Percentiles rank a stretch among this genome's conserved stretches.
These are phyloP conservation scores for Fusarium praegraminearum DNA, from an alignment of 2,329 filamentous ascomycete species.

Conservation along the genomic window DNA sequence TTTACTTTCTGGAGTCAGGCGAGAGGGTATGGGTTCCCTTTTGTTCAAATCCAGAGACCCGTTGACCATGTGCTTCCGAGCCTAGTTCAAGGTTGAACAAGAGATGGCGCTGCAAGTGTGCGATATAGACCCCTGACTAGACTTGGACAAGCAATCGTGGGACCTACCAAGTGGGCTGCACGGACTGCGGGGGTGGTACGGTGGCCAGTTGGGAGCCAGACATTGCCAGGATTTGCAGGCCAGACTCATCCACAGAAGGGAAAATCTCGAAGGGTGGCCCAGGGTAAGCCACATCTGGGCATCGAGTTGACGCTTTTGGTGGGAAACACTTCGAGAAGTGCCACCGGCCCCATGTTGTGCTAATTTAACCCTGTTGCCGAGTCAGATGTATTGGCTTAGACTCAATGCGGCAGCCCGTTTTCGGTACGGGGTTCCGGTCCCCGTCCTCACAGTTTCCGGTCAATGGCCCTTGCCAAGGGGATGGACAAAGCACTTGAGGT, in stretches of 20 bases:
- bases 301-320: slow-evolving; percentile 38
- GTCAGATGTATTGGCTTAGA: slow-evolving; percentile 42
- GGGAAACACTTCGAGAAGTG: slow-evolving; percentile 38
- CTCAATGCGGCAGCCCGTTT: slow-evolving; percentile 37
- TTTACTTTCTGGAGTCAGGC: slow-evolving; percentile 18
- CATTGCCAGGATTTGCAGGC: slow-evolving; percentile 22
- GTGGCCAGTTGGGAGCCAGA: slow-evolving; percentile 44
- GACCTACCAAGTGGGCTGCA: slow-evolving; percentile 40
- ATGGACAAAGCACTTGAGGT: slow-evolving; percentile 14
- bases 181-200: slow-evolving; percentile 42
- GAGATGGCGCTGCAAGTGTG: slow-evolving; percentile 38
- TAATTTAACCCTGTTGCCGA: slow-evolving; percentile 48
- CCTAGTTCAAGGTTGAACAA: slow-evolving; percentile 34
- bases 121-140: slow-evolving; percentile 48
- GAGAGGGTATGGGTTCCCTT: slow-evolving; percentile 34
- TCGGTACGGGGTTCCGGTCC: slow-evolving; percentile 33
- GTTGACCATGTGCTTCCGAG: slow-evolving; percentile 39
- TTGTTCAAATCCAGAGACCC: slow-evolving; percentile 32
- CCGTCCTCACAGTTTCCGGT: slow-evolving; percentile 25
- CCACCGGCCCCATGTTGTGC: slow-evolving; percentile 32
- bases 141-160: slow-evolving; percentile 44
- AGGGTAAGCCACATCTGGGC: slow-evolving; percentile 43
- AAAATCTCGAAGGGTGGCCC: slow-evolving; percentile 41
- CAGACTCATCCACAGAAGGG: slow-evolving; percentile 42
- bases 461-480: slow-evolving; percentile 28